These are phyloP conservation scores for Termitomyces sp. DNA, from an alignment of 768 basidiomycete species.

Conservation along the genomic window DNA sequence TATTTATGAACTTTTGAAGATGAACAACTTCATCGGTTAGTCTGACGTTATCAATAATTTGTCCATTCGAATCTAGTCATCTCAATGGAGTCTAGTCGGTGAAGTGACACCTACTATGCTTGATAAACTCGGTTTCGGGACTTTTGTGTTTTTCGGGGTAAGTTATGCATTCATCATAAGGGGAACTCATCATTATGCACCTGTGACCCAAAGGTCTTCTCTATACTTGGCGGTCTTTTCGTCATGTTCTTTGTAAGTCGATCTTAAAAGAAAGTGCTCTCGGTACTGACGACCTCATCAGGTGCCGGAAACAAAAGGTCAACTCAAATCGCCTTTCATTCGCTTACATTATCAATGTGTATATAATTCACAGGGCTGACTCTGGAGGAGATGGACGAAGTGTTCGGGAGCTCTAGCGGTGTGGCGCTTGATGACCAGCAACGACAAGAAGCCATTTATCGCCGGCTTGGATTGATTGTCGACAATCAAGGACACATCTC, in stretches of 20 bases:
- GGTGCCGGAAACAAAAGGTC: constrained; percentile 72
- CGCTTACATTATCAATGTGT: not conserved
- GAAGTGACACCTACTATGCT: constrained; percentile 70
- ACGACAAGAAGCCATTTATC: constrained; percentile 44
- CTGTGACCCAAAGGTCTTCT: constrained; percentile 42
- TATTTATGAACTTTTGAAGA: constrained; percentile 27
- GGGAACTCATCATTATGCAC: not conserved
- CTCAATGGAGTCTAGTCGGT: not conserved
- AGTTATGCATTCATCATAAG: constrained; percentile 12
- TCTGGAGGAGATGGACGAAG: constrained; percentile 76
- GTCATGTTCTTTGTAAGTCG: constrained; percentile 54
- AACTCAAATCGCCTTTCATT: constrained; percentile 9
- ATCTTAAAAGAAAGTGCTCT: not conserved
- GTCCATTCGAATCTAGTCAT: not conserved
- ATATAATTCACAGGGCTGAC: constrained; percentile 35
- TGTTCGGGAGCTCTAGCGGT: constrained; percentile 56
- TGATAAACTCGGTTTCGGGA: constrained; percentile 56
- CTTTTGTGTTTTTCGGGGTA: constrained; percentile 75
- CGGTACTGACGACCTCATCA: constrained; percentile 14
- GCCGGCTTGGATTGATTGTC: constrained; percentile 53
- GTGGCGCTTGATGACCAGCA: constrained; percentile 51
- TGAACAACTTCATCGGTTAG: constrained; percentile 74
- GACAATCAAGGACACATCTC: constrained; percentile 5
- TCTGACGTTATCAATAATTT: not conserved
- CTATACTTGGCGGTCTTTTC: constrained; percentile 62